A percentile compares a stretch with the other conserved stretches of the same genome.
Evolutionary conservation across 2,329 filamentous ascomycete species (phyloP).

Genomic region (Dendryphion nanum): DNA sequence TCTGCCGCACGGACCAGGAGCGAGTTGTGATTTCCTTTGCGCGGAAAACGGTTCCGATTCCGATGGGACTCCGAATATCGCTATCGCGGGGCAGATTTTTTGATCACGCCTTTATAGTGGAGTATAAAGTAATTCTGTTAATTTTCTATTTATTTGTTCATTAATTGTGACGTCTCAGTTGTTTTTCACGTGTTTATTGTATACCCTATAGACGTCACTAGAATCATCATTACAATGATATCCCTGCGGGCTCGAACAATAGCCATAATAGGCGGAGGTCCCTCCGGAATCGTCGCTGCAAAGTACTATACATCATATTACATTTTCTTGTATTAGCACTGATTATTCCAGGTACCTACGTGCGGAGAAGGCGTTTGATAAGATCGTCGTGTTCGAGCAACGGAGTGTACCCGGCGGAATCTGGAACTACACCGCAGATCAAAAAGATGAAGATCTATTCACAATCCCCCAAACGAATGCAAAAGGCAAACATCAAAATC

Average conservation of each 20-base stretch:
- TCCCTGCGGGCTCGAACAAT: slow-evolving; percentile 55
- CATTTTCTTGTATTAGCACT: no score
- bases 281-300: slow-evolving; percentile 73
- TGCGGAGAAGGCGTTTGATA: slow-evolving; percentile 68
- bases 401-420: slow-evolving; percentile 73
- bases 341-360: slow-evolving; percentile 58
- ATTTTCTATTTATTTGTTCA: not conserved
- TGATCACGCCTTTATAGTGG: not conserved
- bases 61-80: no score
- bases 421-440: slow-evolving; percentile 72
- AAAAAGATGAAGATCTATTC: slow-evolving; percentile 46
- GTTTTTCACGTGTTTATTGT: no score
- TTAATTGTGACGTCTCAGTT: not conserved
- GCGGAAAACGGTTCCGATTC: no score
- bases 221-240: slow-evolving; percentile 9
- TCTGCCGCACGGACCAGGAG: no score
- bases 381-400: slow-evolving; percentile 80
- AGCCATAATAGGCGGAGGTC: slow-evolving; percentile 80
- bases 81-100: no score
- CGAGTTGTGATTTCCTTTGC: no score
- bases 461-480: slow-evolving; percentile 67
- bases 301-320: slow-evolving; percentile 49
- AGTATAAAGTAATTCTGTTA: not conserved
- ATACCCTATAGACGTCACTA: no score
- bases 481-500: slow-evolving; percentile 60